Percentiles rank a stretch among this genome's conserved stretches.
Evolutionary conservation across 768 basidiomycete species (phyloP).

Genomic region (Boletus sensibilis): DNA sequence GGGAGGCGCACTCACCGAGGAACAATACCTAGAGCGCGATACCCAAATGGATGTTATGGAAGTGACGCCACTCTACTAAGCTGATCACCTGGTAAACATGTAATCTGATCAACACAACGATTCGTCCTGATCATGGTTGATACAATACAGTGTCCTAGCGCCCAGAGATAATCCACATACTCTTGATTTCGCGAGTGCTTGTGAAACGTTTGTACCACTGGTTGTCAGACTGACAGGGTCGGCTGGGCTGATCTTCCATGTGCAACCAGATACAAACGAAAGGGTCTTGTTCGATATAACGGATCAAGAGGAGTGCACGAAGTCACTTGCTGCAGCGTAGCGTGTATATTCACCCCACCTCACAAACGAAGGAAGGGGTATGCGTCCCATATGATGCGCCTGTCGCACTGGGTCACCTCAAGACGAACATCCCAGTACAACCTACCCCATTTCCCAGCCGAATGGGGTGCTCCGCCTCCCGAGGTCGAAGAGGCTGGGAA

Average conservation of each 20-base stretch:
- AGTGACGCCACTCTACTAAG: slow-evolving; percentile 41
- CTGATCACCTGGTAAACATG: slow-evolving; percentile 47
- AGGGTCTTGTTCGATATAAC: slow-evolving; percentile 27
- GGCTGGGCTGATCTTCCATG: not conserved
- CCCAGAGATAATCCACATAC: slow-evolving; percentile 46
- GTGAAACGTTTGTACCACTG: not conserved
- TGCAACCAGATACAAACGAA: slow-evolving; percentile 31
- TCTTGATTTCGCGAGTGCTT: slow-evolving; percentile 10
- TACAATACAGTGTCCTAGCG: slow-evolving; percentile 47
- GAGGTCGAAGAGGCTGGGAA: slow-evolving; percentile 34
- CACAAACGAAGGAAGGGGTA: slow-evolving; percentile 52
- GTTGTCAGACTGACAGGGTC: not conserved
- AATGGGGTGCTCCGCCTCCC: slow-evolving; percentile 43
- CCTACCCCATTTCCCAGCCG: slow-evolving; percentile 37
- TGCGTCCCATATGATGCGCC: slow-evolving; percentile 60
- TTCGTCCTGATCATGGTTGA: not conserved
- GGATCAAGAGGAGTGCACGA: slow-evolving; percentile 24
- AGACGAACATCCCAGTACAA: slow-evolving; percentile 21
- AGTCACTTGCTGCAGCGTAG: slow-evolving; percentile 49
- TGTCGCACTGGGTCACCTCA: slow-evolving; percentile 55
- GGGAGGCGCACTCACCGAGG: slow-evolving; percentile 41
- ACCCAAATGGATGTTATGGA: slow-evolving; percentile 41
- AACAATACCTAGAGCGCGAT: slow-evolving; percentile 47
- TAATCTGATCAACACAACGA: not conserved
- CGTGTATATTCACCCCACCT: slow-evolving; percentile 53